Evolutionary conservation across 2,329 filamentous ascomycete genomes (phyloP).

Genomic region (Achaetomium macrosporum): DNA sequence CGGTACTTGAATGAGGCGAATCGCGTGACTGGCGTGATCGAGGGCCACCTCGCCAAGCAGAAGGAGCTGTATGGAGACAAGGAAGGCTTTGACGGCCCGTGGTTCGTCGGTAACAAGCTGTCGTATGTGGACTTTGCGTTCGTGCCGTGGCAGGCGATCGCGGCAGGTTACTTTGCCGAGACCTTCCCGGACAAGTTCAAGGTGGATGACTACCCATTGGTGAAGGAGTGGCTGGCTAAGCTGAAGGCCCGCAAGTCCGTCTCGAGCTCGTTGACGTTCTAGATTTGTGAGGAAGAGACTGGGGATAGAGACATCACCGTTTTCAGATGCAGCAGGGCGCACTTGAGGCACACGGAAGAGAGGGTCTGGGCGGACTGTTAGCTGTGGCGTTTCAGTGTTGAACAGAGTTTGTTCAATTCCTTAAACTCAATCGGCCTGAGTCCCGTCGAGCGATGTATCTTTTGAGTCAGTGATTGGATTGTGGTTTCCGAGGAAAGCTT

Average conservation of each 20-base stretch:
- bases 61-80: slow-evolving; percentile 6
- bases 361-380: no score
- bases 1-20: slow-evolving; percentile 26
- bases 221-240: slow-evolving; percentile 19
- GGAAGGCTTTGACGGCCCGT: slow-evolving; percentile 17
- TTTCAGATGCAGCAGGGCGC: no score
- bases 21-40: slow-evolving; percentile 25
- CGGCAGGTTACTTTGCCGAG: neutral
- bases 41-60: slow-evolving; percentile 18
- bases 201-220: slow-evolving; percentile 13
- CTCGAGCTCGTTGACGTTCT: neutral
- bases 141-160: slow-evolving; percentile 17
- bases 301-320: no score
- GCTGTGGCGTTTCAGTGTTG: no score
- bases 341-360: no score
- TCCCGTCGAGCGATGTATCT: no score
- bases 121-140: slow-evolving; percentile 25
- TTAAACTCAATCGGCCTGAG: no score
- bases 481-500: no score
- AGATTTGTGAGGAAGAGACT: no score
- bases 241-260: slow-evolving; percentile 10
- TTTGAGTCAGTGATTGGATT: no score
- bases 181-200: neutral
- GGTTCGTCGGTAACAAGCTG: slow-evolving; percentile 25
- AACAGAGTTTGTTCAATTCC: no score